Evolutionary conservation across 2,329 filamentous ascomycete genomes (phyloP).

Genomic region (Monosporascus sp.): DNA sequence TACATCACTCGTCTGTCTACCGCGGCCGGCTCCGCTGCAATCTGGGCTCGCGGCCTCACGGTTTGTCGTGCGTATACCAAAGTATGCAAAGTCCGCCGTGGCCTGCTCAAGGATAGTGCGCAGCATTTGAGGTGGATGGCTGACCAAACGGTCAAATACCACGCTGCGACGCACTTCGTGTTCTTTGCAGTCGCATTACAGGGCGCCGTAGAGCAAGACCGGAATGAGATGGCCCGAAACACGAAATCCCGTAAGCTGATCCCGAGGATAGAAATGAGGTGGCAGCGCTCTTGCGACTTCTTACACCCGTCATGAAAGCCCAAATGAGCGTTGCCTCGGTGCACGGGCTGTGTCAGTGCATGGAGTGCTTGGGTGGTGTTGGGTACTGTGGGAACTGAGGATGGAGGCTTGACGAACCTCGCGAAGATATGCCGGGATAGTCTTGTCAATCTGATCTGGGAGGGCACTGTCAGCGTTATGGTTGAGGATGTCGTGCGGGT

Average conservation of each 20-base stretch:
- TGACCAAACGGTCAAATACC: constrained; percentile 38
- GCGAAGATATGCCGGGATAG: constrained; percentile 49
- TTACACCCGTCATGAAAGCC: constrained; percentile 58
- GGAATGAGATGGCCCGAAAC: constrained; percentile 9
- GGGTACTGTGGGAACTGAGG: constrained; percentile 35
- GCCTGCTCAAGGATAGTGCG: constrained; percentile 30
- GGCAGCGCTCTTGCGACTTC: constrained; percentile 43
- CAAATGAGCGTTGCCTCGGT: constrained; percentile 12
- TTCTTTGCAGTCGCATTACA: constrained; percentile 34
- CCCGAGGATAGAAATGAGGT: constrained; percentile 1
- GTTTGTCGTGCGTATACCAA: constrained; percentile 43
- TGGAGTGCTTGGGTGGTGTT: constrained; percentile 20
- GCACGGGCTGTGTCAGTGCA: constrained; percentile 11
- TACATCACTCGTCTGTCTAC: constrained; percentile 49
- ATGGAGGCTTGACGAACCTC: constrained; percentile 49
- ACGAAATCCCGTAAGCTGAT: constrained; percentile 6
- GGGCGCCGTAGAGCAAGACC: constrained; percentile 27
- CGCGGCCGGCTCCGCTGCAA: constrained; percentile 34
- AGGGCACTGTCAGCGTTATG: constrained; percentile 14
- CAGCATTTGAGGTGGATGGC: constrained; percentile 43
- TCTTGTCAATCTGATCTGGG: constrained; percentile 18
- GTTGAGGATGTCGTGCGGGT: constrained; percentile 7
- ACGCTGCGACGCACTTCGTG: constrained; percentile 24
- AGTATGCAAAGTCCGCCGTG: constrained; percentile 37
- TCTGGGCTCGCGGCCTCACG: constrained; percentile 40